Conservation (phyloP, 164 flowering plant genomes). For the Piper longum region DNA sequence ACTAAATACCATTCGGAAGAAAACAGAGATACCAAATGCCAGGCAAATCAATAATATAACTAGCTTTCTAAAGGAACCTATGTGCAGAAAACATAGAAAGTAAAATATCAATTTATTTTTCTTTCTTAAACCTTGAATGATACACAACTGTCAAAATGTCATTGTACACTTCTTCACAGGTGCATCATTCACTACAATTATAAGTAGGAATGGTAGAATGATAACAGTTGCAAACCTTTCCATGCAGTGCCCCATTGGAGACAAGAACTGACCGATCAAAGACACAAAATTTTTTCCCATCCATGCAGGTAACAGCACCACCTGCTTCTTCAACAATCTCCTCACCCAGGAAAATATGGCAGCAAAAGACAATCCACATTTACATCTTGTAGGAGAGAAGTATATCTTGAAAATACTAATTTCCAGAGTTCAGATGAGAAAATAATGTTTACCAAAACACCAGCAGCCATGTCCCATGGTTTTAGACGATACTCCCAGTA, state of each 20-base stretch:
- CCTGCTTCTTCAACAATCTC: constrained; percentile 99
- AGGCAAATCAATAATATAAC: no score
- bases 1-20: neutral
- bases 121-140: neutral
- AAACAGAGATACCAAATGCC: no score
- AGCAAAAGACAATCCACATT: neutral
- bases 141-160: no score
- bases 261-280: constrained; percentile 91
- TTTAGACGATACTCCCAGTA: constrained; percentile 97
- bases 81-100: neutral
- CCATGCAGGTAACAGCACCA: constrained; percentile 77
- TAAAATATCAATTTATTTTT: neutral
- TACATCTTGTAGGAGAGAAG: no score
- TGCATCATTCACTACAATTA: no score
- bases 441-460: constrained; percentile 59
- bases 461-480: constrained; percentile 99
- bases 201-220: no score
- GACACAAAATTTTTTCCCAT: constrained; percentile 71
- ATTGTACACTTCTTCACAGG: no score
- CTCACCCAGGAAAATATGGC: constrained; percentile 2
- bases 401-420: no score
- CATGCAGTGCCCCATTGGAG: constrained; percentile 67
- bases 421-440: neutral
- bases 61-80: no score
- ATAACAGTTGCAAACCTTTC: constrained; percentile 33